Base-by-base conservation (phyloP, 768 basidiomycete species). In the Mycena olivaceomarginata region DNA sequence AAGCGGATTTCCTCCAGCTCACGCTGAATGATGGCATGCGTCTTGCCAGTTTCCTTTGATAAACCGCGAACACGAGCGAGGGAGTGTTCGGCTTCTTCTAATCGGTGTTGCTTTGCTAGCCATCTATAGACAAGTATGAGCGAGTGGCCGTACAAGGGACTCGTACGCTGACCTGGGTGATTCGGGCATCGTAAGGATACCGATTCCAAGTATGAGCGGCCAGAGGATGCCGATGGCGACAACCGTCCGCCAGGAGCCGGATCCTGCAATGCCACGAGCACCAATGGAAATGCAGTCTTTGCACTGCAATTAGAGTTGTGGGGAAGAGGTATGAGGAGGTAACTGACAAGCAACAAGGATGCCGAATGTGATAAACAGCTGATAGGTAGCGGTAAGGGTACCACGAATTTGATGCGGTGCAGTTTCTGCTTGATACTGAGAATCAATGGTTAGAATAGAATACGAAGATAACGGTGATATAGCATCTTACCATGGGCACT, bases 361-460 rank as follows among this genome's bases (percentile, higher is more conserved):
- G 80, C 94, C 94, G 76, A 93, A 88, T 0, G 94, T 94, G 80
- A 94, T 94, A 84, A 93, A 93, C 16, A 93, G 85, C 80, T 92
- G 91, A 78, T 90, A 91, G 6, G 91, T 91, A 4, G 91, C 91
- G 46, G 93, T 94, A 41, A 94, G 84, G 1, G 93, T 91, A 5
- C 95, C 94, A 69, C 94, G 90, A 72, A 95, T 92, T 77, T 94
- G 91, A 13, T 92, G 88, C 15, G 94, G 95, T 0, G 93, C 94
- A 0, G 92, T 93, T 83, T 95, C 94, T 11, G 93, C 92, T 89
- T 94, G 92, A 82, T 93, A 94, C 89, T 91, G 66, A 43, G 74
- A 67, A 48, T 51, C 53, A 70, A 16, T 39, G 37, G 65, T 65
- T 60, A 72, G 53, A 69, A 56, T 16, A 43, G 64, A 75, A 76